phyloP scores from a whole-genome alignment of 148 eudicot species.

The Oxyria digyna region DNA sequence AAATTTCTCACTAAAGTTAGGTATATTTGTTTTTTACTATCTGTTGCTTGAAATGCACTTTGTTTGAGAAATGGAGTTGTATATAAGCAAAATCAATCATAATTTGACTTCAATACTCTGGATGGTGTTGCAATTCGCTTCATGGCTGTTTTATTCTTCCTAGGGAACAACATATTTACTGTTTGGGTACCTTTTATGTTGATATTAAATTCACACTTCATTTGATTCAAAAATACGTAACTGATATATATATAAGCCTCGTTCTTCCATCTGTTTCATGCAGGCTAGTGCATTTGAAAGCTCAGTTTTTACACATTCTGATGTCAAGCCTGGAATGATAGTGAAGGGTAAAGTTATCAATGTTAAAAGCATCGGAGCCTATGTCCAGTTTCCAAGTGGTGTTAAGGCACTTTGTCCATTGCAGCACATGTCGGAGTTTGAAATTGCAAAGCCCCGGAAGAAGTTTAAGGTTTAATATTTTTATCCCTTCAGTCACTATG shows the following conservation, averaged over 20 bases:
- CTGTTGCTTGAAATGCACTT: no score
- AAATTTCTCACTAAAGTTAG: not conserved
- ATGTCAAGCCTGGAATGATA: slow-evolving; percentile 95
- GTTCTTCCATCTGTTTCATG: slow-evolving; percentile 4
- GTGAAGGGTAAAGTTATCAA: slow-evolving; percentile 72
- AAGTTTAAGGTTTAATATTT: slow-evolving; percentile 55
- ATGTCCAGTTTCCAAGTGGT: slow-evolving; percentile 83
- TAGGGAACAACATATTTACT: no score
- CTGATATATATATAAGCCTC: no score
- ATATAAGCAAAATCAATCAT: no score
- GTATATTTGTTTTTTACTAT: no score
- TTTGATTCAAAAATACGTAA: no score
- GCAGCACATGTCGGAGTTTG: slow-evolving; percentile 92
- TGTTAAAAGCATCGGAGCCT: slow-evolving; percentile 54
- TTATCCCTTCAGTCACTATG: not conserved
- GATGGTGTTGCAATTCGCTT: no score
- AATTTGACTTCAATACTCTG: no score
- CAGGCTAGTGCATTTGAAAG: slow-evolving; percentile 96
- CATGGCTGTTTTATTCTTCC: no score
- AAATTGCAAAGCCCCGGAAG: slow-evolving; percentile 74
- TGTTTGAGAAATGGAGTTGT: no score
- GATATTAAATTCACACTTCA: no score
- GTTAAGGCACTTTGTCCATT: slow-evolving; percentile 97
- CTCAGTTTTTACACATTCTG: slow-evolving; percentile 91
- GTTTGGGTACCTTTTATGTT: no score